Conservation (phyloP, 225 moss, liverwort and hornwort genomes). For the Sphagnum contortum region DNA sequence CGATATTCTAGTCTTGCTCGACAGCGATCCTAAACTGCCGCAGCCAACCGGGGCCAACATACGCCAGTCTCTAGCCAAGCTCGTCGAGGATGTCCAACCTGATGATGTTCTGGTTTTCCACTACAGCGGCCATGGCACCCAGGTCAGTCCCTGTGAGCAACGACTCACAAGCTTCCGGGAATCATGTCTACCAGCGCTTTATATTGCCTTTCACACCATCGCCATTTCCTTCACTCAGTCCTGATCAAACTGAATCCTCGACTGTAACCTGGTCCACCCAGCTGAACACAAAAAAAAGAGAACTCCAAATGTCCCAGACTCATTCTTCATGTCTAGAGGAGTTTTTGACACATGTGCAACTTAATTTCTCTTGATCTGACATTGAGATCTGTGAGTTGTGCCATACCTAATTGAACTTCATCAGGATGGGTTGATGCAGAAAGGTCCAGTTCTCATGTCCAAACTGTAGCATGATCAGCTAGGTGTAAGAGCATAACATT, state of each 20-base stretch:
- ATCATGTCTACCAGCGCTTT: no score
- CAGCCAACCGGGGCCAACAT: constrained; percentile 80
- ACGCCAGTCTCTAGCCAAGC: constrained; percentile 46
- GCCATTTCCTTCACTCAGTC: background rate
- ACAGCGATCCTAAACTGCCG: constrained; percentile 36
- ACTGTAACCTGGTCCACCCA: background rate
- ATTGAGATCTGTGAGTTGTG: no score
- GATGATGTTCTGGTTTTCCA: constrained; percentile 70
- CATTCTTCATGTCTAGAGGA: background rate
- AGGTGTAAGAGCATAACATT: no score
- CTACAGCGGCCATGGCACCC: constrained; percentile 91
- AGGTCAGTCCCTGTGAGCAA: constrained; percentile 11
- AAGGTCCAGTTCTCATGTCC: no score
- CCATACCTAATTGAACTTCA: no score
- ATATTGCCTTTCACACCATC: background rate
- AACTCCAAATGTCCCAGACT: background rate
- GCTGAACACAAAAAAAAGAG: background rate
- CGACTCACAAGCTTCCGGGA: no score
- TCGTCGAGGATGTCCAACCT: constrained; percentile 43
- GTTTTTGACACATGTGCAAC: no score
- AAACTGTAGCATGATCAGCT: no score
- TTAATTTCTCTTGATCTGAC: no score
- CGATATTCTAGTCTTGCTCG: constrained; percentile 59
- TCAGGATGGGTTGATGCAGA: no score
- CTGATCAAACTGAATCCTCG: background rate